Conservation (phyloP, 495 filamentous ascomycete species). For the Neurospora sp. region DNA sequence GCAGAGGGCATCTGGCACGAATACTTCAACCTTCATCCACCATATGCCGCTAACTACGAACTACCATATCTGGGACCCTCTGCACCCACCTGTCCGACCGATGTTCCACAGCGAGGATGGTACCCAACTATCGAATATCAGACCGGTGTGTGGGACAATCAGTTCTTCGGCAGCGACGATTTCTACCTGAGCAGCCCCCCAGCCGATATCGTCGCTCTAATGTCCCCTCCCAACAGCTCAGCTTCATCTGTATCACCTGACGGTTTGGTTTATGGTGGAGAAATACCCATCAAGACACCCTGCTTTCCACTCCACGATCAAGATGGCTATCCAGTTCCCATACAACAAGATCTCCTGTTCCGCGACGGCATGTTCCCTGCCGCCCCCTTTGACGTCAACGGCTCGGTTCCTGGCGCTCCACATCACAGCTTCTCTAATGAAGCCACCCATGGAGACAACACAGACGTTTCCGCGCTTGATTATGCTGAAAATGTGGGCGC, state of each 20-base stretch:
- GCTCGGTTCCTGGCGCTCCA: not conserved
- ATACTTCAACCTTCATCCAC: not conserved
- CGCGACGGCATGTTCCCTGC: not conserved
- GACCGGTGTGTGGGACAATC: not conserved
- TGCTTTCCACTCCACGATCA: not conserved
- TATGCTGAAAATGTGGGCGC: not conserved
- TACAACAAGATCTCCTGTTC: not conserved
- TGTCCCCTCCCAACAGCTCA: constrained; percentile 1
- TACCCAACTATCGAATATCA: not conserved
- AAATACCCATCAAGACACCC: not conserved
- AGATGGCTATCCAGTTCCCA: not conserved
- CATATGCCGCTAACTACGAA: not conserved
- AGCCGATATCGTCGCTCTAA: not conserved
- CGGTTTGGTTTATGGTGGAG: not conserved
- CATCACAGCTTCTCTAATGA: not conserved
- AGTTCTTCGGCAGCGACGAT: not conserved
- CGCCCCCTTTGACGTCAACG: not conserved
- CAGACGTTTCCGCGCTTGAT: not conserved
- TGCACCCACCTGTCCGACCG: not conserved
- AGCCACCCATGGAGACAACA: not conserved
- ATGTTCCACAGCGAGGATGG: not conserved
- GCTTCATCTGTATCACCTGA: not conserved
- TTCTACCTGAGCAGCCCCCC: not conserved
- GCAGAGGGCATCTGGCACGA: constrained; percentile 1
- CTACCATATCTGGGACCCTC: not conserved